Base-by-base conservation (phyloP, 2,329 filamentous ascomycete species). In the Colletotrichum sp. region DNA sequence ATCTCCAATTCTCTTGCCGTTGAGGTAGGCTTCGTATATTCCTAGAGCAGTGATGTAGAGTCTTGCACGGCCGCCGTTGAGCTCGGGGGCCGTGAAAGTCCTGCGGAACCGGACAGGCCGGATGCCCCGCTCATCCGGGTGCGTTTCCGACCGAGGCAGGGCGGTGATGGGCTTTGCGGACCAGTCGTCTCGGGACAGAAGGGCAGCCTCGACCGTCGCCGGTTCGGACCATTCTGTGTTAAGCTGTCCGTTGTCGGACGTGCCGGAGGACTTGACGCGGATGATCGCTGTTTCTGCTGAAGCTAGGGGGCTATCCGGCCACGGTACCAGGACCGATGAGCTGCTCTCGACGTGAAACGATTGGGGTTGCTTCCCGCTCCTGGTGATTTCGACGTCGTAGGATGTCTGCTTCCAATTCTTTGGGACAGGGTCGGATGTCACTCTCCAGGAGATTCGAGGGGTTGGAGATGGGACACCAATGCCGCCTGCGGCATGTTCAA, bases 11-110 rank as follows among this genome's bases (percentile, higher is more conserved):
- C 72, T 77, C 18, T 76, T 75, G 8, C 85, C 85, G 76, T 88
- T 87, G 66, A 88, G 82, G n/a, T 81, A 82, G 0, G 81, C 83
- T 13, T 81, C 78, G 73, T 84, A 87, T 1, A 86, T 80, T 6
- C 86, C 86, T 16, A 83, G 78, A 3, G 82, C 80, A 0, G 85
- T 85, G 63, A 86, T 81, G 71, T 86, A 86, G 3, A 86, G 77
- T 16, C 82, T 79, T 4, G 83, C 83, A 18, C 67, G 28, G 39
- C 21, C 16, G 9, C 16, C 8, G 24, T 26, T 10, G 18, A 18
- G 8, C 6, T 75, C 69, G 0, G 76, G 76, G 16, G 24, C 39
- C 6, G 62, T 15, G 24, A 76, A 77, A 2, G 32, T 62, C 62
- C 73, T 71, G 24, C 76, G 69, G 69, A 71, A 76, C 5, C 73